Percentiles rank a stretch among this genome's conserved stretches.
Conservation (phyloP, 352 stramenopile genomes). For the Pythium folliculosum region DNA sequence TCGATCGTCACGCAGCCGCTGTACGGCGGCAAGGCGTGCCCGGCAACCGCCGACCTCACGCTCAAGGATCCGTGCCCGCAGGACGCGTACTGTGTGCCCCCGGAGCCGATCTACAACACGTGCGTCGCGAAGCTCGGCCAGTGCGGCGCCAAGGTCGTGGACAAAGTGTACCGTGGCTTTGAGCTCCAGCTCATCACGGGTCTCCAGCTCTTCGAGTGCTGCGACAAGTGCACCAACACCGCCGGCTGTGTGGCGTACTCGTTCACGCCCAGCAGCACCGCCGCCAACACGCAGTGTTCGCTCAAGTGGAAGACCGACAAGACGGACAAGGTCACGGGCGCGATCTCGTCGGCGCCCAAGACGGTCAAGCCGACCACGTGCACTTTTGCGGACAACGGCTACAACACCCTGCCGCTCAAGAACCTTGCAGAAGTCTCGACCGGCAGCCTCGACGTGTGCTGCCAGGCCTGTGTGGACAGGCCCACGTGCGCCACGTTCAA, state of each 20-base stretch:
- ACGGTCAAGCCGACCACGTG: neutral
- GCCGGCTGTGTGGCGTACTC: conserved; percentile 1
- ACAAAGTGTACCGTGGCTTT: neutral
- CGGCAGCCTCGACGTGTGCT: neutral
- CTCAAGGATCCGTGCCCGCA: neutral
- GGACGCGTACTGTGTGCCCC: neutral
- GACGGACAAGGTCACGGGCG: neutral
- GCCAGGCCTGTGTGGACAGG: neutral
- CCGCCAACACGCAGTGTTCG: neutral
- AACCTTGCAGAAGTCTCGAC: neutral
- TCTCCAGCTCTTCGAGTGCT: neutral
- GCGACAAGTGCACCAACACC: neutral
- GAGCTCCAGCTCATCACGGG: neutral
- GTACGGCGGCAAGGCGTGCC: neutral
- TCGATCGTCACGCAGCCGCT: neutral
- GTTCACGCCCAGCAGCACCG: neutral
- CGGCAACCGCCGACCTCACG: neutral
- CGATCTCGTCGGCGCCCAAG: neutral
- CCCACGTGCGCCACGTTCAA: neutral
- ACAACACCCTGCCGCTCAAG: neutral
- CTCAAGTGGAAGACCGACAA: neutral
- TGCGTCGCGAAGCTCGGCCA: neutral
- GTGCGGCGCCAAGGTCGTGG: neutral
- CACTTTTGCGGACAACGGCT: neutral
- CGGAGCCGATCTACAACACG: neutral